phyloP scores from a whole-genome alignment of 2,329 filamentous ascomycete species.

The Graphiopsis chlorocephala region DNA sequence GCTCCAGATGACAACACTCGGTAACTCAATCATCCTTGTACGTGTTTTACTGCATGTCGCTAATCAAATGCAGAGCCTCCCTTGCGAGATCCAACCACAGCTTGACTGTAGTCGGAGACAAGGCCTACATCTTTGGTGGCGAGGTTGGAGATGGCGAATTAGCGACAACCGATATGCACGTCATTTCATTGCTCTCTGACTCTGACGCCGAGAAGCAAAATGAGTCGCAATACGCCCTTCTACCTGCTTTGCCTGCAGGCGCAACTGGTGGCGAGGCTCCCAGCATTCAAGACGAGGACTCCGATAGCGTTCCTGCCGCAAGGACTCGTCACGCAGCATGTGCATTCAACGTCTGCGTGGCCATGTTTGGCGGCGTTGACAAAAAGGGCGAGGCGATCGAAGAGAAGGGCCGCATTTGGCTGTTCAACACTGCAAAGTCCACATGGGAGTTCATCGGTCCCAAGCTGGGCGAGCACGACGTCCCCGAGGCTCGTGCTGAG shows the following conservation, averaged over 20 bases:
- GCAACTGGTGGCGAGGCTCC: conserved; percentile 12
- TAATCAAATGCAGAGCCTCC: conserved; percentile 23
- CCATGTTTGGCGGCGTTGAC: conserved; percentile 41
- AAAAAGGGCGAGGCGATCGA: conserved; percentile 34
- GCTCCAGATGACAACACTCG: conserved; percentile 35
- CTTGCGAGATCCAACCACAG: conserved; percentile 38
- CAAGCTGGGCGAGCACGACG: conserved; percentile 21
- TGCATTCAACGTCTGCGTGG: conserved; percentile 38
- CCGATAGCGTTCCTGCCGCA: conserved; percentile 32
- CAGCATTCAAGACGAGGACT: neutral
- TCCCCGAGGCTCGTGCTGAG: conserved; percentile 27
- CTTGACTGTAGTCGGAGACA: conserved; percentile 40
- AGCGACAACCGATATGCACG: conserved; percentile 44
- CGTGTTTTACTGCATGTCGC: neutral
- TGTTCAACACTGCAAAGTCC: conserved; percentile 36
- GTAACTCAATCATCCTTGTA: conserved; percentile 9
- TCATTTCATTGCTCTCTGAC: conserved; percentile 34
- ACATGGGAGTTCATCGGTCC: conserved; percentile 29
- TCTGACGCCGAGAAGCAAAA: conserved; percentile 24
- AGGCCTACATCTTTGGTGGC: conserved; percentile 47
- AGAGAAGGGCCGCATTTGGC: conserved; percentile 40
- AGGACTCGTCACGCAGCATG: conserved; percentile 42
- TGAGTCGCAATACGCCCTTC: conserved; percentile 41
- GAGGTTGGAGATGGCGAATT: conserved; percentile 35
- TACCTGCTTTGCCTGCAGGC: conserved; percentile 38